A percentile compares a stretch with the other conserved stretches of the same genome.
These are phyloP conservation scores for Ogataea allantospora DNA, from an alignment of 805 yeast genomes.

Conservation along the genomic window DNA sequence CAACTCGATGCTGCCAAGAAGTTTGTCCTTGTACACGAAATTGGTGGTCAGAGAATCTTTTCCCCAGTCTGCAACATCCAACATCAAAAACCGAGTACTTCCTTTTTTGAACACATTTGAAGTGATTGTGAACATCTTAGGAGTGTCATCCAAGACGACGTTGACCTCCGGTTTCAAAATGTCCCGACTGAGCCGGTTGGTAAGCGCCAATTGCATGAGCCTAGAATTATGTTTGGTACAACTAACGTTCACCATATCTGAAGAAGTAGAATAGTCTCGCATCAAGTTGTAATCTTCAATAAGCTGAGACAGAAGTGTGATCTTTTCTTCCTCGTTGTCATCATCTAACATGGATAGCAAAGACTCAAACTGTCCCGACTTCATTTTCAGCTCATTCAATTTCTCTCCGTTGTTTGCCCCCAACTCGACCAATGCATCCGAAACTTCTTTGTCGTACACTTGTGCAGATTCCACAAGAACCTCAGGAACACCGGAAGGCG, in stretches of 20 bases:
- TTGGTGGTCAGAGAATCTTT: not conserved
- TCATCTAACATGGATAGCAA: constrained; percentile 12
- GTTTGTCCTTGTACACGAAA: not conserved
- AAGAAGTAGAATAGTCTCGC: constrained; percentile 1
- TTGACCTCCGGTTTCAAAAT: constrained; percentile 12
- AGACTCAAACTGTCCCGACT: constrained; percentile 15
- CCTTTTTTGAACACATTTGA: constrained; percentile 16
- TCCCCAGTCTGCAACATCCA: constrained; percentile 15
- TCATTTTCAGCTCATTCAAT: constrained; percentile 10
- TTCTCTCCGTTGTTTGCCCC: constrained; percentile 10
- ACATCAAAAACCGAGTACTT: constrained; percentile 7
- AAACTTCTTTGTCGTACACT: constrained; percentile 1
- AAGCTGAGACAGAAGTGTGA: constrained; percentile 12
- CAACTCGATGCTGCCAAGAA: not conserved
- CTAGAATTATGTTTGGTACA: constrained; percentile 6
- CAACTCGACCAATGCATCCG: constrained; percentile 7
- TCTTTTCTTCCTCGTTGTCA: constrained; percentile 12
- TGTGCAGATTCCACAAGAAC: constrained; percentile 2
- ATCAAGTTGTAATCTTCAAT: constrained; percentile 16
- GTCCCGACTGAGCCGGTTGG: constrained; percentile 9
- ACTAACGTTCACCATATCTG: constrained; percentile 1
- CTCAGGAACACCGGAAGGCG: too few relatives aligned
- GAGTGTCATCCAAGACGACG: constrained; percentile 5
- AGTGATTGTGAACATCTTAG: constrained; percentile 8
- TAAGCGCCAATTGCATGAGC: constrained; percentile 6